Base-by-base conservation (phyloP, 306 rosid species). In the Gleditsia sinensis region DNA sequence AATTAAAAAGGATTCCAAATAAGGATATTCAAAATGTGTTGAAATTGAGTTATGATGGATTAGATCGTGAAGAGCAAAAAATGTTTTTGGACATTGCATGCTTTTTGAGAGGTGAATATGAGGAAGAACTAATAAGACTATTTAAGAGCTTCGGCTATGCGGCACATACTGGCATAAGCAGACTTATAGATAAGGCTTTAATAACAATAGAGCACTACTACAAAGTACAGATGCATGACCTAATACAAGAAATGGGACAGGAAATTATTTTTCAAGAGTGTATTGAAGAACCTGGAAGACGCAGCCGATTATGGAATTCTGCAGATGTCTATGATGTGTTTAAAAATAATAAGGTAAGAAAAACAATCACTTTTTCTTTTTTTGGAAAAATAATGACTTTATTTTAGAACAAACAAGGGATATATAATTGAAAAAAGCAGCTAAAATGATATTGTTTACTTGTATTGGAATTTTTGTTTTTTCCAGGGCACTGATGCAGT, bases 231-330 rank as follows among this genome's bases (percentile, higher is more conserved):
- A 81, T 80, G 82, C 87, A 80, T 60, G 77, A 71, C 13, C 39
- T 76, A 69, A 28, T 76, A 51, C 80, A 80, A 13, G 48, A 61
- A 61, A 51, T 76, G 73, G 87, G 80, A 3, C 4, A 23, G 58
- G 59, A 36, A 5, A 79, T 77, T 21, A 43, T 77, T 58, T 75
- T 17, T 48, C 70, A 24, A 30, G 81, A 77, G 36, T 77, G 65
- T 17, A 13, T 24, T 10, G 45, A 59, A 60, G 67, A 77, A 6
- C n/a, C n/a, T n/a, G n/a, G n/a, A n/a, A n/a, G n/a, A n/a, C n/a
- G n/a, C n/a, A n/a, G n/a, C n/a, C n/a, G 81, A 46, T 36, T 77
- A 36, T 33, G 71, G 64, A 63, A 69, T 27, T 20, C 30, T 14
- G 43, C 67, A 1, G 84, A 74, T 39, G 37, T 80, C 32, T 60